phyloP scores from a whole-genome alignment of 345 rosid species.

The Syzygium grande region DNA sequence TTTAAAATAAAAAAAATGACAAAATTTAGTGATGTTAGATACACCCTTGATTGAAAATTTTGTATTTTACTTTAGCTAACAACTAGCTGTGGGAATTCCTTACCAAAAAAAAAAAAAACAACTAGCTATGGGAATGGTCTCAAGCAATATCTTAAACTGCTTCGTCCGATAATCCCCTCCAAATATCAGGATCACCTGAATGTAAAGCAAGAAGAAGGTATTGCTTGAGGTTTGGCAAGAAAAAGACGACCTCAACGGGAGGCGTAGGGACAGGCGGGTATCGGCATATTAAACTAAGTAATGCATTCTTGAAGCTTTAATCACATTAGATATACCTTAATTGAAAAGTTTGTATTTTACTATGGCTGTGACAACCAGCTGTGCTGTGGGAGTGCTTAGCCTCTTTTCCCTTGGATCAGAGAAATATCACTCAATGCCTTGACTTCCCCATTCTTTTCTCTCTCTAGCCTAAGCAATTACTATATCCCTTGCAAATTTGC shows the following conservation, averaged over 20 bases:
- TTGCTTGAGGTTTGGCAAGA: no score
- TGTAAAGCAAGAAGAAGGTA: no score
- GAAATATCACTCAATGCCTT: not conserved
- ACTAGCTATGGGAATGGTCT: not conserved
- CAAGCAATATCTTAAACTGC: no score
- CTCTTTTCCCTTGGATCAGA: not conserved
- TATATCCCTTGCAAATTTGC: not conserved
- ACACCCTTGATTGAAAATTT: not conserved
- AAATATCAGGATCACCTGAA: no score
- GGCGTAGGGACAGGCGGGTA: no score
- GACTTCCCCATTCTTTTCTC: not conserved
- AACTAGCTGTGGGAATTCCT: not conserved
- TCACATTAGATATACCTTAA: not conserved
- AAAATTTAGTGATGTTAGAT: not conserved
- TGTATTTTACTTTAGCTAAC: not conserved
- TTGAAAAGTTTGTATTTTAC: not conserved
- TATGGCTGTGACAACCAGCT: not conserved
- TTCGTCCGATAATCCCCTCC: no score
- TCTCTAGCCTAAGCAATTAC: not conserved
- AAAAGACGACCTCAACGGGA: no score
- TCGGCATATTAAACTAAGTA: no score
- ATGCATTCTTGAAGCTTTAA: no score
- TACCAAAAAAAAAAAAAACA: no score
- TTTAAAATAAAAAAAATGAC: not conserved
- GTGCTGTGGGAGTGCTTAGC: not conserved